These are phyloP conservation scores for Neurospora sp. DNA, from an alignment of 495 filamentous ascomycete genomes.

Conservation along the genomic window DNA sequence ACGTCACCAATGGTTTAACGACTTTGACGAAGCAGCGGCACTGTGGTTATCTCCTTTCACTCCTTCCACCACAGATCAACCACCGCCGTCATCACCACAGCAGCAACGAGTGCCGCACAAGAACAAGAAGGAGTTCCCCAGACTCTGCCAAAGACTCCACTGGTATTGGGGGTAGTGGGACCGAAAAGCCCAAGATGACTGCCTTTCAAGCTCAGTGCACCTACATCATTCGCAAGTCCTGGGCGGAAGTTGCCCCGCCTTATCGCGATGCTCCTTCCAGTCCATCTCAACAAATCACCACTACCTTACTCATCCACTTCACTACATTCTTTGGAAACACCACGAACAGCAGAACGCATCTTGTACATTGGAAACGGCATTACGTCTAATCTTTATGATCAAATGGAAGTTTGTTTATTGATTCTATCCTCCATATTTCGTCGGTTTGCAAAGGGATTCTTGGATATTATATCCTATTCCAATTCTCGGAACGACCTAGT, in stretches of 20 bases:
- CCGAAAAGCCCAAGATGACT: neutral
- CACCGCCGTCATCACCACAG: neutral
- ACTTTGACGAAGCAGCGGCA: neutral
- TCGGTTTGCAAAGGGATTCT: too few relatives aligned
- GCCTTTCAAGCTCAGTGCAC: neutral
- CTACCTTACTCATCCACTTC: neutral
- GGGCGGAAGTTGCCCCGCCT: neutral
- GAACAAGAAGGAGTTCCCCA: neutral
- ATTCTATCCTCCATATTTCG: too few relatives aligned
- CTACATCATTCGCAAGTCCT: neutral
- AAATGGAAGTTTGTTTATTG: too few relatives aligned
- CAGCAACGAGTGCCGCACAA: neutral
- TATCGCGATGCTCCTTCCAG: neutral
- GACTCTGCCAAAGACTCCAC: neutral
- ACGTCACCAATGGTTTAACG: neutral
- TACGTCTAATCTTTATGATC: too few relatives aligned
- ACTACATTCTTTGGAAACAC: neutral
- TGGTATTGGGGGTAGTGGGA: neutral
- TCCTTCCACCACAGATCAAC: neutral
- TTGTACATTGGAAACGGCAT: too few relatives aligned
- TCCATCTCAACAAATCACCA: neutral
- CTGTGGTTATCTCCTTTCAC: neutral
- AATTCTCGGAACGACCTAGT: too few relatives aligned
- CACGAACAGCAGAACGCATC: neutral
- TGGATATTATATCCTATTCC: too few relatives aligned